Evolutionary conservation across 306 rosid species (phyloP).

Genomic region (Ceratonia siliqua): DNA sequence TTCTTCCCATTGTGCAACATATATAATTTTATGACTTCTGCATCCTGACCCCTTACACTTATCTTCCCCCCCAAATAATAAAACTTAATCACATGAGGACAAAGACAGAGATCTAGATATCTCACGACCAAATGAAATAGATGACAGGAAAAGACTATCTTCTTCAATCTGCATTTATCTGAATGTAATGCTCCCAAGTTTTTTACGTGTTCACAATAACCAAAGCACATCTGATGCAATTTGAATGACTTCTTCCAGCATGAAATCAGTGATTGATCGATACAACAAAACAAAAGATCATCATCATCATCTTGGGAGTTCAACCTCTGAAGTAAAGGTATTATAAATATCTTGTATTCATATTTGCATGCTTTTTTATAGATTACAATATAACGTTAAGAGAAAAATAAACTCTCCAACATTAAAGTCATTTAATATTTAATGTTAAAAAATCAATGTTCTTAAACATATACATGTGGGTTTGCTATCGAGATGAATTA

Average conservation of each 20-base stretch:
- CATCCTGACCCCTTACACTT: not conserved
- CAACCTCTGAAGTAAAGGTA: constrained; percentile 88
- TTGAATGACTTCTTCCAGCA: constrained; percentile 53
- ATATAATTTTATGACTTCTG: not conserved
- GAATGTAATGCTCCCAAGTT: not conserved
- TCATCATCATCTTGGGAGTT: constrained; percentile 50
- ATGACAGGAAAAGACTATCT: not conserved
- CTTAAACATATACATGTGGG: too few species aligned
- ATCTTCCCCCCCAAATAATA: not conserved
- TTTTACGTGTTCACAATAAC: not conserved
- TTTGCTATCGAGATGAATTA: not conserved
- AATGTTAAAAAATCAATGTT: too few species aligned
- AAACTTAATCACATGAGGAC: too few species aligned
- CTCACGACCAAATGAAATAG: not conserved
- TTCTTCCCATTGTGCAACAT: too few species aligned
- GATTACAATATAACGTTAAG: too few species aligned
- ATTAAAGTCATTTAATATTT: too few species aligned
- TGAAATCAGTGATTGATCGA: constrained; percentile 78
- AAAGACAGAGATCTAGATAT: not conserved
- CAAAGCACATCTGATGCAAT: constrained; percentile 36
- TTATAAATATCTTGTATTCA: not conserved
- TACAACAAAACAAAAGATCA: constrained; percentile 81
- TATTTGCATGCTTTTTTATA: not conserved
- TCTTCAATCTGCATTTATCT: not conserved
- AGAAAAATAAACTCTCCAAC: too few species aligned